Evolutionary conservation across 495 filamentous ascomycete genomes (phyloP).

Genomic region (Xylaria telfairii): DNA sequence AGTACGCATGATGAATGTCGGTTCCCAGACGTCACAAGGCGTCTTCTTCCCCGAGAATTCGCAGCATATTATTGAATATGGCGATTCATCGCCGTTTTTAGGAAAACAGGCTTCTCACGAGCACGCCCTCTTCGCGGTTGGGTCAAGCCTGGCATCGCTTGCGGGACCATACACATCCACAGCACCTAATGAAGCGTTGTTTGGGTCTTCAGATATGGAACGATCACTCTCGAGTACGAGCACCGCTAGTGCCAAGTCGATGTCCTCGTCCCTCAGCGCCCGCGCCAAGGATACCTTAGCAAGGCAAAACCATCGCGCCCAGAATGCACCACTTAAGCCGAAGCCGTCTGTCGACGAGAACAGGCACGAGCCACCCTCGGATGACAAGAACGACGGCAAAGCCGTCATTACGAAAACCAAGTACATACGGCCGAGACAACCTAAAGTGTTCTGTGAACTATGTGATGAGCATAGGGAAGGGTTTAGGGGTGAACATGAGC

Average conservation of each 20-base stretch:
- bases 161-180: conserved; percentile 42
- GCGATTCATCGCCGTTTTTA: conserved; percentile 34
- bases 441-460: conserved; percentile 73
- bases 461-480: conserved; percentile 83
- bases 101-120: conserved; percentile 43
- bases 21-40: conserved; percentile 47
- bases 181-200: conserved; percentile 36
- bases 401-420: conserved; percentile 69
- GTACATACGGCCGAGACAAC: conserved; percentile 76
- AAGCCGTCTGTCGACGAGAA: conserved; percentile 44
- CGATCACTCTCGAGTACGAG: conserved; percentile 52
- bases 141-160: conserved; percentile 43
- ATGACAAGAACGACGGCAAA: conserved; percentile 48
- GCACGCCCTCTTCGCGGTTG: conserved; percentile 42
- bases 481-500: conserved; percentile 93
- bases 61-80: conserved; percentile 39
- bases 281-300: conserved; percentile 53
- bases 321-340: conserved; percentile 44
- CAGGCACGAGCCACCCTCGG: conserved; percentile 30
- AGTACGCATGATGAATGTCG: conserved; percentile 51
- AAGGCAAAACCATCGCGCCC: conserved; percentile 40
- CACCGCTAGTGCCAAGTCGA: conserved; percentile 48
- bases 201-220: conserved; percentile 48
- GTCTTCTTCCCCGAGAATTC: conserved; percentile 33
- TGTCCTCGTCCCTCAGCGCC: conserved; percentile 39